Evolutionary conservation across 352 stramenopile genomes (phyloP).

Genomic region (Phytophthora uliginosa): DNA sequence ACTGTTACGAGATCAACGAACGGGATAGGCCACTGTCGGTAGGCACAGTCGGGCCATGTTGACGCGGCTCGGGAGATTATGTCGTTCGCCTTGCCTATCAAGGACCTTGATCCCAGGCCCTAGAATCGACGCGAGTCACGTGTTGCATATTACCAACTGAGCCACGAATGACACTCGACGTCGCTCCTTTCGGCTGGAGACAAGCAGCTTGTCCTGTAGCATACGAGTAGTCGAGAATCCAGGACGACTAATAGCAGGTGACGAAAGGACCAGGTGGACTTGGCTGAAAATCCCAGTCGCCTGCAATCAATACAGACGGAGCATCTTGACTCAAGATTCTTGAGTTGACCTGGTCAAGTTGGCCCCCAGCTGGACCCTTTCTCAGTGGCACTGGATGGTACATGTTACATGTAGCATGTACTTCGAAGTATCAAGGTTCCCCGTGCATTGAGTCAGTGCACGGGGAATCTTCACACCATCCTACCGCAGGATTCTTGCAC

Average conservation of each 20-base stretch:
- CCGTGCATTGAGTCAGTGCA: not conserved
- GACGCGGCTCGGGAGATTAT: slow-evolving; percentile 16
- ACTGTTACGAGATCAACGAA: not conserved
- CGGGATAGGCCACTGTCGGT: slow-evolving; percentile 20
- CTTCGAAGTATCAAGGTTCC: too few species aligned
- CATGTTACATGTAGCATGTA: too few species aligned
- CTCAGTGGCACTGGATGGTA: not conserved
- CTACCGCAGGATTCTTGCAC: not conserved
- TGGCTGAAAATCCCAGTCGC: not conserved
- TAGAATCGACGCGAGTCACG: not conserved
- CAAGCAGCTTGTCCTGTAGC: not conserved
- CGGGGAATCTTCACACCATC: not conserved
- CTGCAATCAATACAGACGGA: not conserved
- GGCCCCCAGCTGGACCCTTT: not conserved
- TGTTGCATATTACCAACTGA: not conserved
- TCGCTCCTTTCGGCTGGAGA: not conserved
- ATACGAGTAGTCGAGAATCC: not conserved
- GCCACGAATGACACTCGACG: not conserved
- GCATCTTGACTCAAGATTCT: not conserved
- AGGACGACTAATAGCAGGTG: not conserved
- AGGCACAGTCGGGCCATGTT: slow-evolving; percentile 21
- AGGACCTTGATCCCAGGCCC: slow-evolving; percentile 8
- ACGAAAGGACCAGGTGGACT: not conserved
- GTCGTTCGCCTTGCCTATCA: slow-evolving; percentile 6
- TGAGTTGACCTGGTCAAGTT: not conserved